phyloP scores from a whole-genome alignment of 805 yeast species.

The Candida easanensis region DNA sequence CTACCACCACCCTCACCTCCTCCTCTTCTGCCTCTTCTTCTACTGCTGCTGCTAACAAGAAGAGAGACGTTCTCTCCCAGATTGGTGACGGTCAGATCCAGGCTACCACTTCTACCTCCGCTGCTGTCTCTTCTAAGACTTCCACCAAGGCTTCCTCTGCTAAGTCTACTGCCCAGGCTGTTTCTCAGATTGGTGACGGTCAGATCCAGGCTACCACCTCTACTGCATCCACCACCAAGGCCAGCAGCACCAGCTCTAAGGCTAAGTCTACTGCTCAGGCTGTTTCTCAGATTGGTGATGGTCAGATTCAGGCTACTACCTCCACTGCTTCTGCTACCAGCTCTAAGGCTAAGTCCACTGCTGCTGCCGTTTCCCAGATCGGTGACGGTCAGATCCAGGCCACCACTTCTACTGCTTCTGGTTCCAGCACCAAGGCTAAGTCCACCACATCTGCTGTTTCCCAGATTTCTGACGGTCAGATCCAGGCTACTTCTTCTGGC shows the following conservation, averaged over 20 bases:
- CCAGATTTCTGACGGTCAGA: conserved; percentile 17
- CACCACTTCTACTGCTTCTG: conserved; percentile 21
- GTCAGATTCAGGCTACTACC: conserved; percentile 31
- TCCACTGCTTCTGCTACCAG: conserved; percentile 12
- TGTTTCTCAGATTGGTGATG: conserved; percentile 27
- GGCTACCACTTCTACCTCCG: conserved; percentile 21
- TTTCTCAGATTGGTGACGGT: conserved; percentile 30
- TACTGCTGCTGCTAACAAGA: conserved; percentile 32
- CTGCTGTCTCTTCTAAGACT: conserved; percentile 23
- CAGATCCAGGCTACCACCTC: conserved; percentile 33
- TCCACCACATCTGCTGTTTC: conserved; percentile 24
- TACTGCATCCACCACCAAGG: conserved; percentile 28
- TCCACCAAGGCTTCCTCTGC: background rate
- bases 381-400: conserved; percentile 21
- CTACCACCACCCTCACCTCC: conserved; percentile 18
- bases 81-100: conserved; percentile 21
- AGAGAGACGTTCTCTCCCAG: conserved; percentile 18
- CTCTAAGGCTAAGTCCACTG: conserved; percentile 7
- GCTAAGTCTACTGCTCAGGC: conserved; percentile 25
- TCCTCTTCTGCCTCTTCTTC: conserved; percentile 19
- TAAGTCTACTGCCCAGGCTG: conserved; percentile 7
- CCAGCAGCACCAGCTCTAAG: no score
- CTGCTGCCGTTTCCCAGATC: conserved; percentile 11
- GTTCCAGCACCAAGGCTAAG: conserved; percentile 32
- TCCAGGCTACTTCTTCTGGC: conserved; percentile 23